Evolutionary conservation across 2,329 filamentous ascomycete species (phyloP).

Genomic region (Arthrobotrys megalospora): DNA sequence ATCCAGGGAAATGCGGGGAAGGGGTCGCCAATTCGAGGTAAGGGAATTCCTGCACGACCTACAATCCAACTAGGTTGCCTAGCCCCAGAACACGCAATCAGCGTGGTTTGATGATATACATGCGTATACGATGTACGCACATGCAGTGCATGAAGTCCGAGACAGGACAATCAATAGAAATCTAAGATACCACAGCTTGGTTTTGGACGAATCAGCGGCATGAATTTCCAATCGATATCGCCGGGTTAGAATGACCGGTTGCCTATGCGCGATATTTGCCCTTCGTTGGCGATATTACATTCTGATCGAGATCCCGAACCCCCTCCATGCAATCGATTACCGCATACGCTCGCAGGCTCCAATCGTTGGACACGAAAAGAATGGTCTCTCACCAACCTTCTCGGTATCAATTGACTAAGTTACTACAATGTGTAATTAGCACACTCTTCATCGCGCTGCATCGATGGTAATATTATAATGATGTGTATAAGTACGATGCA

Average conservation of each 20-base stretch:
- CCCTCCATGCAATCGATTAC: neutral
- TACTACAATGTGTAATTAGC: neutral
- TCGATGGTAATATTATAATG: too few species aligned
- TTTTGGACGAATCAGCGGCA: neutral
- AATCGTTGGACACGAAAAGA: neutral
- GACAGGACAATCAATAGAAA: neutral
- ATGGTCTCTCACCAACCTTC: slow-evolving; percentile 1
- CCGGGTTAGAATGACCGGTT: neutral
- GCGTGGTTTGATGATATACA: neutral
- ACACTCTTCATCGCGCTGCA: neutral
- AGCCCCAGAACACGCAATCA: neutral
- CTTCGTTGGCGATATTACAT: neutral
- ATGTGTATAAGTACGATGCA: slow-evolving; percentile 19
- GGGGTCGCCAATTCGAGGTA: neutral
- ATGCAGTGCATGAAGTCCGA: neutral
- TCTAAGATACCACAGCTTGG: neutral
- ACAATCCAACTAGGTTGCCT: neutral
- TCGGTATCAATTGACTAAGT: neutral
- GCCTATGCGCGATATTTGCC: neutral
- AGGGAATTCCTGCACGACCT: neutral
- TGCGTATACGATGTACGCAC: neutral
- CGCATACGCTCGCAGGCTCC: neutral
- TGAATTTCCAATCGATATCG: neutral
- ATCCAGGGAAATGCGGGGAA: neutral
- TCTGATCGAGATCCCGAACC: neutral